Conservation (phyloP, 352 stramenopile genomes). For the Phytophthora agathidicida region DNA sequence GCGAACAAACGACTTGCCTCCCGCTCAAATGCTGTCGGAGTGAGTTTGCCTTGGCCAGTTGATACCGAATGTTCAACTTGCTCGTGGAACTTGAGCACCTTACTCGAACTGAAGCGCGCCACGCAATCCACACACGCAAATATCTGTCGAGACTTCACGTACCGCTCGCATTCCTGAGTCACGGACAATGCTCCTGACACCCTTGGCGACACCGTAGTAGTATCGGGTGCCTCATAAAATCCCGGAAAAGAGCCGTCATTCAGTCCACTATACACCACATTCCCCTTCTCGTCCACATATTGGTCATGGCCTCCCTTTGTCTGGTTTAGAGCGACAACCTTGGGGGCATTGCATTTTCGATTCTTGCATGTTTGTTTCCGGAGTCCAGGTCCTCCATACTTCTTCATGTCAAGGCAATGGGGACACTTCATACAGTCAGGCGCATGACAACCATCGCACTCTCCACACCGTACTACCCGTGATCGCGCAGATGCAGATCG, state of each 20-base stretch:
- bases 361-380: slow-evolving; percentile 86
- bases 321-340: slow-evolving; percentile 76
- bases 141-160: slow-evolving; percentile 52
- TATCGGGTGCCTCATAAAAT: slow-evolving; percentile 38
- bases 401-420: slow-evolving; percentile 87
- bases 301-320: slow-evolving; percentile 57
- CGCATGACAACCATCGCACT: slow-evolving; percentile 72
- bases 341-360: slow-evolving; percentile 74
- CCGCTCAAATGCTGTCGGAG: slow-evolving; percentile 28
- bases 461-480: slow-evolving; percentile 78
- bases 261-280: slow-evolving; percentile 36
- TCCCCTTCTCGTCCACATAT: slow-evolving; percentile 55
- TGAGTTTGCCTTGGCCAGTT: neutral
- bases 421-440: slow-evolving; percentile 80
- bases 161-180: slow-evolving; percentile 63
- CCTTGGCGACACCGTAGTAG: slow-evolving; percentile 11
- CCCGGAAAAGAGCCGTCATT: slow-evolving; percentile 33
- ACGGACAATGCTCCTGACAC: slow-evolving; percentile 35
- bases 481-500: slow-evolving; percentile 46
- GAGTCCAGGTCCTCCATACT: slow-evolving; percentile 79
- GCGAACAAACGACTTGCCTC: slow-evolving; percentile 50
- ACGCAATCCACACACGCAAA: slow-evolving; percentile 58
- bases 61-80: slow-evolving; percentile 41
- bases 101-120: slow-evolving; percentile 58
- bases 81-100: slow-evolving; percentile 58